These are phyloP conservation scores for Aspergillus ochraceoroseus DNA, from an alignment of 2,329 filamentous ascomycete genomes.

Conservation along the genomic window DNA sequence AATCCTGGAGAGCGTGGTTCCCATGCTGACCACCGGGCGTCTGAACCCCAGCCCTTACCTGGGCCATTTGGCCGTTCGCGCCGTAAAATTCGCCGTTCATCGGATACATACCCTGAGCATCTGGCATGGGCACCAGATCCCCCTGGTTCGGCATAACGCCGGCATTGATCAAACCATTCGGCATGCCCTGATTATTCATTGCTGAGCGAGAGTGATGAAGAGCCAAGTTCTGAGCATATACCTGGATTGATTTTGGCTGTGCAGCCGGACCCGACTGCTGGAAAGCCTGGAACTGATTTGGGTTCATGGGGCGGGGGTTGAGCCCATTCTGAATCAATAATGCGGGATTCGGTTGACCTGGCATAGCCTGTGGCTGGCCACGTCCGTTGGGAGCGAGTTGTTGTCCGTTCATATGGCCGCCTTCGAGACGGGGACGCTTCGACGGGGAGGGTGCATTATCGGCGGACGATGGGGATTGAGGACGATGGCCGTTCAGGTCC, in stretches of 20 bases:
- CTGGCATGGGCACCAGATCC: constrained; percentile 75
- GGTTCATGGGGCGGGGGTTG: constrained; percentile 66
- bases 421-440: constrained; percentile 79
- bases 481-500: constrained; percentile 75
- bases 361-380: constrained; percentile 65
- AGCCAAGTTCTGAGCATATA: constrained; percentile 79
- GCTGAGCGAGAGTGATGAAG: constrained; percentile 71
- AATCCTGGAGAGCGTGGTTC: constrained; percentile 64
- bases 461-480: constrained; percentile 73
- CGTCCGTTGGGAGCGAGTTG: constrained; percentile 73
- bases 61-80: constrained; percentile 51
- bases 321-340: constrained; percentile 61
- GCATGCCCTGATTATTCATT: constrained; percentile 76
- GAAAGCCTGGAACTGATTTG: constrained; percentile 67
- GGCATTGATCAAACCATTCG: constrained; percentile 62
- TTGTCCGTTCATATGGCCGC: constrained; percentile 66
- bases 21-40: constrained; percentile 41
- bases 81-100: constrained; percentile 56
- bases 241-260: constrained; percentile 78
- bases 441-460: constrained; percentile 90
- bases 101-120: constrained; percentile 48
- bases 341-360: constrained; percentile 56
- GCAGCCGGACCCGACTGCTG: constrained; percentile 53
- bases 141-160: constrained; percentile 67
- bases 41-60: constrained; percentile 37